phyloP scores from a whole-genome alignment of 768 basidiomycete species.

The Tubosaeta sp. region DNA sequence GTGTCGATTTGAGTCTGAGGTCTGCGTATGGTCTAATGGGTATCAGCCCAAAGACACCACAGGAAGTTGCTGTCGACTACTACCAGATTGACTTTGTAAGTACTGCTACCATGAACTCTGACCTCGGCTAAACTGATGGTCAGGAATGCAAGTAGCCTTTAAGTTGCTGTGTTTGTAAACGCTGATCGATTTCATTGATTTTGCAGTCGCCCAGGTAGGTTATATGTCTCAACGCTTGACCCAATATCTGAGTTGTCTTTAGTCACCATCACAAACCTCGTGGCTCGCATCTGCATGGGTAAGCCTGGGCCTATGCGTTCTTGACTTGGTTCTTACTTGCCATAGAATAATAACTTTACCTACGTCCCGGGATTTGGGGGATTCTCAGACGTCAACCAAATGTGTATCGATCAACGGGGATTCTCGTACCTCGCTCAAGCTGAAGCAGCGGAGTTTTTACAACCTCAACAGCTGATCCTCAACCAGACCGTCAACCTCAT shows the following conservation, averaged over 20 bases:
- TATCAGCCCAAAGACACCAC: constrained; percentile 39
- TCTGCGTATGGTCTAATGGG: constrained; percentile 53
- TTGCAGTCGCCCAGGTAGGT: constrained; percentile 27
- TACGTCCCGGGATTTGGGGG: constrained; percentile 48
- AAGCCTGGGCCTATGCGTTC: constrained; percentile 7
- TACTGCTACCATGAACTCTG: not conserved
- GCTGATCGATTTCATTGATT: constrained; percentile 4
- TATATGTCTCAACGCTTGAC: not conserved
- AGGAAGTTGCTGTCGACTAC: constrained; percentile 55
- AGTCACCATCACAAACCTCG: constrained; percentile 61
- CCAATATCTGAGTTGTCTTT: constrained; percentile 31
- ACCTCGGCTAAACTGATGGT: constrained; percentile 2
- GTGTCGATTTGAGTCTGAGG: constrained; percentile 52
- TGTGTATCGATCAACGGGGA: constrained; percentile 59
- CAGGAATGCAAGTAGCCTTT: constrained; percentile 27
- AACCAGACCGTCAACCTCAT: constrained; percentile 50
- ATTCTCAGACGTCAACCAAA: constrained; percentile 50
- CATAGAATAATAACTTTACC: constrained; percentile 62
- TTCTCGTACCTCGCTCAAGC: constrained; percentile 53
- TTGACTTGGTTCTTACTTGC: not conserved
- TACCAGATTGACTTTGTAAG: constrained; percentile 42
- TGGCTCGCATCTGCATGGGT: constrained; percentile 64
- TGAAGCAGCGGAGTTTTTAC: constrained; percentile 55
- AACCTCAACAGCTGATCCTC: constrained; percentile 42
- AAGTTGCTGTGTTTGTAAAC: not conserved